A percentile compares a stretch with the other conserved stretches of the same genome.
Evolutionary conservation across 2,329 filamentous ascomycete species (phyloP).

Genomic region (Pseudocercospora eumusae): DNA sequence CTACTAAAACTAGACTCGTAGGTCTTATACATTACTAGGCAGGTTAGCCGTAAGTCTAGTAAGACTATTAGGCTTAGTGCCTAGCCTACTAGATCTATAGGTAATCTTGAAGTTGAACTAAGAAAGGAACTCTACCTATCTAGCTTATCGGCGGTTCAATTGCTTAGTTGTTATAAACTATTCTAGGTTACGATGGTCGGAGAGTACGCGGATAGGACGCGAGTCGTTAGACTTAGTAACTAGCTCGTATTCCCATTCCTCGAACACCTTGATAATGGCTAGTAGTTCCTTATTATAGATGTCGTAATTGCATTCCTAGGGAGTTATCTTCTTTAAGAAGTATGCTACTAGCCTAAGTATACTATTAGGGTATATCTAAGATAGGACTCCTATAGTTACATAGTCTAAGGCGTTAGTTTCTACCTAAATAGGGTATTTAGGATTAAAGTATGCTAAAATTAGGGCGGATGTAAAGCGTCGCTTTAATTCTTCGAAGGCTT

Average conservation of each 20-base stretch:
- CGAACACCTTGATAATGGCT: neutral
- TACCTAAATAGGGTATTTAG: neutral
- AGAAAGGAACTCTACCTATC: too few species aligned
- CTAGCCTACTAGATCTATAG: too few species aligned
- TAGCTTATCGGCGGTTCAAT: too few species aligned
- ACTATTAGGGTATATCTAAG: neutral
- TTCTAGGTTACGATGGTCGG: too few species aligned
- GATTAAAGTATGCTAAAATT: neutral
- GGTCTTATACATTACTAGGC: too few species aligned
- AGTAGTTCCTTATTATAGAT: conserved; percentile 2
- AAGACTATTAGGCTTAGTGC: too few species aligned
- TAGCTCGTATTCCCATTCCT: conserved; percentile 5
- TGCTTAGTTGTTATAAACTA: too few species aligned
- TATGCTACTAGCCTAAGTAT: neutral
- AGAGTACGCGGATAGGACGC: too few species aligned
- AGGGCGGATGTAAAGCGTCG: too few species aligned
- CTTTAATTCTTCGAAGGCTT: neutral
- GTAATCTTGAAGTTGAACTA: too few species aligned
- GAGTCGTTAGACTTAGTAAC: neutral
- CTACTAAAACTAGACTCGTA: too few species aligned
- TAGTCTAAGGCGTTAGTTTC: neutral
- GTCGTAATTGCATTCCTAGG: conserved; percentile 6
- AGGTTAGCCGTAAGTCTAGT: too few species aligned
- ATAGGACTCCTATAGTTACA: neutral
- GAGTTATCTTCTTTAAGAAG: conserved; percentile 9